phyloP scores from a whole-genome alignment of 1,284 basidiomycete genomes.

The Malassezia dermatis region DNA sequence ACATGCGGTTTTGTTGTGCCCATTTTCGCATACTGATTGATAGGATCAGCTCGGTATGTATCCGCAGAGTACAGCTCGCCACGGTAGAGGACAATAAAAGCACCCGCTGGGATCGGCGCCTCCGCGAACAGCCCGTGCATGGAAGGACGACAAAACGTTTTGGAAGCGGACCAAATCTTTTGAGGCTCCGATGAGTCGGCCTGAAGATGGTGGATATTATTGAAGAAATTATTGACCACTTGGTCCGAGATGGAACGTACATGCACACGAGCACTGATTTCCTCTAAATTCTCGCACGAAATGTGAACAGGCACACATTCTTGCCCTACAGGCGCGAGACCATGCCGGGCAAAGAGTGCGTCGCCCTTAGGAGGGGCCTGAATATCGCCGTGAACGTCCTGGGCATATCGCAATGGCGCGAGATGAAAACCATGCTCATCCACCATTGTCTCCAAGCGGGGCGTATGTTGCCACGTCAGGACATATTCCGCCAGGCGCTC shows the following conservation, averaged over 20 bases:
- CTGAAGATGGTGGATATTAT: constrained; percentile 28
- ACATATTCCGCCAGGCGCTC: constrained; percentile 15
- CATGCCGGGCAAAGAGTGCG: neutral
- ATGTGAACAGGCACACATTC: constrained; percentile 39
- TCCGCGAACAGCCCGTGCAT: constrained; percentile 50
- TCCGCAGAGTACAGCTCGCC: constrained; percentile 48
- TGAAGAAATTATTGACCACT: constrained; percentile 37
- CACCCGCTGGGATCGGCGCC: constrained; percentile 44
- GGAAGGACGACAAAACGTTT: constrained; percentile 48
- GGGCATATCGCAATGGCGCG: neutral
- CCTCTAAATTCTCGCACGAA: constrained; percentile 20
- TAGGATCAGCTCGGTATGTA: constrained; percentile 49
- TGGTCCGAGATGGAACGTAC: constrained; percentile 41
- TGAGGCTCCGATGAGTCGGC: constrained; percentile 30
- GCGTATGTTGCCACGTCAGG: neutral
- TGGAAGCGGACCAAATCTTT: constrained; percentile 48
- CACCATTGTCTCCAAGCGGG: neutral
- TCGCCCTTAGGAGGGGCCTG: neutral
- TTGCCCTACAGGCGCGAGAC: constrained; percentile 28
- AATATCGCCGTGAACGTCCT: neutral
- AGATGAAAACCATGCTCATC: neutral
- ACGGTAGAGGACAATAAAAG: constrained; percentile 46
- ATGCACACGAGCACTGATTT: constrained; percentile 23
- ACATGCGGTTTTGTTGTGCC: constrained; percentile 60
- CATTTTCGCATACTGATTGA: constrained; percentile 54